Percentiles rank a stretch among this genome's conserved stretches.
These are phyloP conservation scores for Colletotrichum euphorbiae DNA, from an alignment of 2,329 filamentous ascomycete species.

Conservation along the genomic window DNA sequence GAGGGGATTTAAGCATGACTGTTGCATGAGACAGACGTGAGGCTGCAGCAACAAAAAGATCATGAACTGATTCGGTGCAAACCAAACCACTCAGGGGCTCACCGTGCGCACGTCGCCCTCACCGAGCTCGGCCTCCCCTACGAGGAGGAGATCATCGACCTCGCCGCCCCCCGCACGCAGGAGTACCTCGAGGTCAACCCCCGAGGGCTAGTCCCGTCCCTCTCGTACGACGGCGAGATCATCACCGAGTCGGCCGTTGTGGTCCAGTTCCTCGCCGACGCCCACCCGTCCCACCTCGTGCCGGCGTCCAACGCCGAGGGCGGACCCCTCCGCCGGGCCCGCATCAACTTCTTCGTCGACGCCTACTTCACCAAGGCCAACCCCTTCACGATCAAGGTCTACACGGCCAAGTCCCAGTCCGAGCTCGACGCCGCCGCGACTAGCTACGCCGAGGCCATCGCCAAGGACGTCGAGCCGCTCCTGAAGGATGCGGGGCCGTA, in stretches of 20 bases:
- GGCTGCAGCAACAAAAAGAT: too few species aligned
- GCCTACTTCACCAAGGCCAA: slow-evolving; percentile 74
- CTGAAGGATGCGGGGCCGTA: slow-evolving; percentile 68
- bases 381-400: slow-evolving; percentile 56
- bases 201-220: slow-evolving; percentile 78
- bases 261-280: slow-evolving; percentile 77
- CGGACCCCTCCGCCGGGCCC: slow-evolving; percentile 71
- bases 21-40: background rate
- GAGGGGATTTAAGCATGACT: slow-evolving; percentile 5
- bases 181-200: slow-evolving; percentile 85
- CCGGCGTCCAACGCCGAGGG: slow-evolving; percentile 64
- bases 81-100: slow-evolving; percentile 62
- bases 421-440: slow-evolving; percentile 62
- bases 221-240: slow-evolving; percentile 75
- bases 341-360: slow-evolving; percentile 78
- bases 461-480: slow-evolving; percentile 80
- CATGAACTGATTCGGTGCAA: background rate
- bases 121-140: slow-evolving; percentile 74
- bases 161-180: slow-evolving; percentile 73
- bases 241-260: slow-evolving; percentile 81
- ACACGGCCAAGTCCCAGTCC: slow-evolving; percentile 60
- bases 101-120: slow-evolving; percentile 79
- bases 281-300: slow-evolving; percentile 74
- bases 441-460: slow-evolving; percentile 65
- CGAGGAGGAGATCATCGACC: slow-evolving; percentile 79